Percentiles rank a stretch among this genome's conserved stretches.
phyloP scores from a whole-genome alignment of 495 filamentous ascomycete species.

The Jackrogersella multiformis region DNA sequence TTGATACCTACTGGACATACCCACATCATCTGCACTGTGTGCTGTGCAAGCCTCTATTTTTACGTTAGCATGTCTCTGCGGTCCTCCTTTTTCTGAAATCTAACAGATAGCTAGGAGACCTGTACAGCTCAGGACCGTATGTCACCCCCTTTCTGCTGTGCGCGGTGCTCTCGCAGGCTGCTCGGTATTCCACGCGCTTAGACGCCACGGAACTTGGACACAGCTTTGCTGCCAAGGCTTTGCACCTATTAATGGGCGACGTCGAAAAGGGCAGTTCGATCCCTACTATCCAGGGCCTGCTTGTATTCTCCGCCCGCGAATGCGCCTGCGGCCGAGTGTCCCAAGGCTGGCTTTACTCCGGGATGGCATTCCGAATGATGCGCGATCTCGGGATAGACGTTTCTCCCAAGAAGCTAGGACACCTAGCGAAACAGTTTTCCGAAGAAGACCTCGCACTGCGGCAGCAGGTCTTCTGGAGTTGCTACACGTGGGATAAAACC shows the following conservation, averaged over 20 bases:
- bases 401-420: constrained; percentile 9
- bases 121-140: background rate
- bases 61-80: background rate
- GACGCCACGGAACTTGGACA: background rate
- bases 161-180: background rate
- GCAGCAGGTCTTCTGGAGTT: constrained; percentile 20
- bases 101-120: background rate
- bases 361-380: constrained; percentile 13
- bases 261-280: constrained; percentile 3
- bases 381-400: constrained; percentile 11
- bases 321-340: constrained; percentile 1
- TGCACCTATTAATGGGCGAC: background rate
- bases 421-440: constrained; percentile 12
- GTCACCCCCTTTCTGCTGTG: constrained; percentile 4
- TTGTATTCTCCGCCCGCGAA: constrained; percentile 2
- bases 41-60: constrained; percentile 16
- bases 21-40: constrained; percentile 20
- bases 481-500: constrained; percentile 22
- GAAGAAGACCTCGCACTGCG: constrained; percentile 19
- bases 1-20: constrained; percentile 16
- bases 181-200: background rate
- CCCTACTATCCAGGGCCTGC: background rate
- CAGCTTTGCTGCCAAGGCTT: background rate
- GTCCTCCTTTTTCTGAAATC: background rate
- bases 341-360: constrained; percentile 8